Evolutionary conservation across 345 rosid species (phyloP).

Genomic region (Citrus sinensis): DNA sequence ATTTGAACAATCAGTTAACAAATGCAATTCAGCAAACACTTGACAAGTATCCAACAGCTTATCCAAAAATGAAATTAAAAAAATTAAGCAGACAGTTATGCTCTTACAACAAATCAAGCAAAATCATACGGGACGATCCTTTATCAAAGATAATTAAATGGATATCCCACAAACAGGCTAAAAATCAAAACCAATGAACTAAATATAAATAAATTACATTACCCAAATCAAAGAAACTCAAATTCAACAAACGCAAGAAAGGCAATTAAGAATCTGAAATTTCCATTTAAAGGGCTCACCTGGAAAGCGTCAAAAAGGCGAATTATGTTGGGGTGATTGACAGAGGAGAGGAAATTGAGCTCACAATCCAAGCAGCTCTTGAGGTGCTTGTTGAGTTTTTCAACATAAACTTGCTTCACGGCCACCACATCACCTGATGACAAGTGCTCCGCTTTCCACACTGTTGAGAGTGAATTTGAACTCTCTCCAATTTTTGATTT

Average conservation of each 20-base stretch:
- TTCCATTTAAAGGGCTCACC: constrained; percentile 22
- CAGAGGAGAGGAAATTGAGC: constrained; percentile 53
- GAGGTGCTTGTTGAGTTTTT: constrained; percentile 49
- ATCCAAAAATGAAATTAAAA: not conserved
- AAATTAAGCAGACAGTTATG: not conserved
- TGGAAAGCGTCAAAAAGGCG: constrained; percentile 43
- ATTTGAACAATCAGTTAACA: not conserved
- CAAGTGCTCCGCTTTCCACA: constrained; percentile 51
- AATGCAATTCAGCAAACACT: not conserved
- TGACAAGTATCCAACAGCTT: not conserved
- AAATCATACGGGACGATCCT: too few species aligned
- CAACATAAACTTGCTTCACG: constrained; percentile 54
- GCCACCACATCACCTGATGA: constrained; percentile 47
- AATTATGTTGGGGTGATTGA: constrained; percentile 57
- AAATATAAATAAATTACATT: too few species aligned
- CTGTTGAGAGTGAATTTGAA: constrained; percentile 25
- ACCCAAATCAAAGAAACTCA: too few species aligned
- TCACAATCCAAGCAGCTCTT: constrained; percentile 46
- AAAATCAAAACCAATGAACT: too few species aligned
- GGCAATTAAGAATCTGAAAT: not conserved
- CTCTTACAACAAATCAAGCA: too few species aligned
- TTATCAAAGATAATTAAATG: too few species aligned
- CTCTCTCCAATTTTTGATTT: constrained; percentile 55
- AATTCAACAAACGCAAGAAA: too few species aligned
- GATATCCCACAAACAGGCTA: too few species aligned